Percentiles rank a stretch among this genome's conserved stretches.
Conservation (phyloP, 805 yeast species). For the Pichia manshurica region DNA sequence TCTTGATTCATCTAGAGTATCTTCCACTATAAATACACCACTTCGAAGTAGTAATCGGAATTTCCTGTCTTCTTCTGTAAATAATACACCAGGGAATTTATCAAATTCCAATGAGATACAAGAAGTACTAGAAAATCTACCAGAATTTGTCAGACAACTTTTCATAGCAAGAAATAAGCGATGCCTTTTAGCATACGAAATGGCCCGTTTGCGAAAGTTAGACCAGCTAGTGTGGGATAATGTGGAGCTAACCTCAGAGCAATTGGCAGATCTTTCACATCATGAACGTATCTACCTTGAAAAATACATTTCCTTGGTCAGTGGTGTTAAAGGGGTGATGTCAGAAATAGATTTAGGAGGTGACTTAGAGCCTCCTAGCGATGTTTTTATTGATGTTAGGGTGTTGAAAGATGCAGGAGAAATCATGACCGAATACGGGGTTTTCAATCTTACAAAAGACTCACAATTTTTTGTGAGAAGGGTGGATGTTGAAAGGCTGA, state of each 20-base stretch:
- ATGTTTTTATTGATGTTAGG: constrained; percentile 88
- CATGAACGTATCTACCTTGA: constrained; percentile 75
- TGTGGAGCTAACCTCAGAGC: constrained; percentile 40
- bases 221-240: constrained; percentile 70
- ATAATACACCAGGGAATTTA: constrained; percentile 3
- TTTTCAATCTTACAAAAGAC: constrained; percentile 85
- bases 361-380: constrained; percentile 83
- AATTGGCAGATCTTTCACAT: constrained; percentile 54
- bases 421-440: constrained; percentile 95
- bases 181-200: constrained; percentile 80
- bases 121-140: constrained; percentile 44
- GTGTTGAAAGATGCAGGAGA: constrained; percentile 95
- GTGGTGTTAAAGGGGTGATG: constrained; percentile 72
- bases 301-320: constrained; percentile 62
- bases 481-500: constrained; percentile 87
- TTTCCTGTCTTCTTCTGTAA: constrained; percentile 9
- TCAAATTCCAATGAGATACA: constrained; percentile 19
- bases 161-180: constrained; percentile 86
- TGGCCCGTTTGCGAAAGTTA: constrained; percentile 60
- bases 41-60: background rate
- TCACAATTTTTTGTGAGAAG: constrained; percentile 92
- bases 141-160: constrained; percentile 61
- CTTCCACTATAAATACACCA: constrained; percentile 6
- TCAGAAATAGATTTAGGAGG: constrained; percentile 86
- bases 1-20: constrained; percentile 1